A percentile compares a stretch with the other conserved stretches of the same genome.
These are phyloP conservation scores for Penicillium alfredii DNA, from an alignment of 495 filamentous ascomycete genomes.

Conservation along the genomic window DNA sequence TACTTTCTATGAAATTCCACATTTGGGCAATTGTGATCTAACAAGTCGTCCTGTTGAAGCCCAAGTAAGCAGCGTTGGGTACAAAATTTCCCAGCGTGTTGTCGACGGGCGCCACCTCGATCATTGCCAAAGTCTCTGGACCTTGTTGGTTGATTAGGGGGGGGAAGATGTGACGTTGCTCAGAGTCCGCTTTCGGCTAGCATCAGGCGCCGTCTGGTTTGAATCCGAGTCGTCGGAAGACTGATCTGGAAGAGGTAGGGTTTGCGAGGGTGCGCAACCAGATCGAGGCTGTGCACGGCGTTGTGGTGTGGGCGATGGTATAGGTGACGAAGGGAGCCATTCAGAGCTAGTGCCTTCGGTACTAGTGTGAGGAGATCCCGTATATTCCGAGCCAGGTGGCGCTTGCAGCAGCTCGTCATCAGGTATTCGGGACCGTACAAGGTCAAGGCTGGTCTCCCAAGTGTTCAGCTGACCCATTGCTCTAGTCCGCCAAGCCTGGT, in stretches of 20 bases:
- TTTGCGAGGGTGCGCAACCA: constrained; percentile 1
- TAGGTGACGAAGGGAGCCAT: no score
- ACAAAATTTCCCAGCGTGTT: no score
- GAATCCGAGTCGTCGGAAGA: constrained; percentile 1
- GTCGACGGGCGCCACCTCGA: no score
- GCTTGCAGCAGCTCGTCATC: constrained; percentile 6
- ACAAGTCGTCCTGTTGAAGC: neutral
- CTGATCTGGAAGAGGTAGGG: neutral
- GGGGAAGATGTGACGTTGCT: neutral
- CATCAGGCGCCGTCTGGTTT: neutral
- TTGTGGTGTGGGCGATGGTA: constrained; percentile 1
- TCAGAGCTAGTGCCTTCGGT: constrained; percentile 14
- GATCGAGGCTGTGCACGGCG: neutral
- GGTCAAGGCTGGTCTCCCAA: constrained; percentile 10
- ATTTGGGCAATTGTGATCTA: constrained; percentile 5
- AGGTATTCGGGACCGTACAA: constrained; percentile 7
- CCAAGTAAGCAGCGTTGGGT: constrained; percentile 5
- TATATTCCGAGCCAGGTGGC: constrained; percentile 9
- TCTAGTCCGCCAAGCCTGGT: no score
- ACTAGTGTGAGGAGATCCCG: constrained; percentile 5
- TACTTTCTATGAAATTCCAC: no score
- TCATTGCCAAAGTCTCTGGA: no score
- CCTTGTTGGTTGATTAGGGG: no score
- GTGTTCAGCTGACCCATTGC: constrained; percentile 11
- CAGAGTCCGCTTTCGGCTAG: neutral